These are phyloP conservation scores for Thalassiosira hispida DNA, from an alignment of 352 stramenopile species.

Conservation along the genomic window DNA sequence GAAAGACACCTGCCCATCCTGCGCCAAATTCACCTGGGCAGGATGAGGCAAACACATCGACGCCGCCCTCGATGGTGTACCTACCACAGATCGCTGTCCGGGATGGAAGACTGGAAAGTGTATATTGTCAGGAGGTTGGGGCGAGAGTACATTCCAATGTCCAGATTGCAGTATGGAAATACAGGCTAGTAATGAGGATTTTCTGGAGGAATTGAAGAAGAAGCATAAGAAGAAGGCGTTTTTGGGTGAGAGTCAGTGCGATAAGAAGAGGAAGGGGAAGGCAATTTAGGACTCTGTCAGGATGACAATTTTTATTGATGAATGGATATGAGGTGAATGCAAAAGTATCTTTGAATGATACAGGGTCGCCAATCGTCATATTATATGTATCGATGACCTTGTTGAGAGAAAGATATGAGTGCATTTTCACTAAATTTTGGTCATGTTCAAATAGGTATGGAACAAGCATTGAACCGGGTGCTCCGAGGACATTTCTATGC, in stretches of 20 bases:
- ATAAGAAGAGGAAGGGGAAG: slow-evolving; percentile 6
- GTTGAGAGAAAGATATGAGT: slow-evolving; percentile 1
- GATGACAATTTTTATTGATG: too few relatives aligned
- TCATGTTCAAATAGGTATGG: too few relatives aligned
- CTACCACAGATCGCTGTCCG: slow-evolving; percentile 50
- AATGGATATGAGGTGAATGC: slow-evolving; percentile 1
- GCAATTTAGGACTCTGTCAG: neutral
- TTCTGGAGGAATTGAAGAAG: slow-evolving; percentile 7
- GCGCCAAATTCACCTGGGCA: slow-evolving; percentile 57
- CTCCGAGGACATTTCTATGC: too few relatives aligned
- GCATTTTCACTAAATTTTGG: too few relatives aligned
- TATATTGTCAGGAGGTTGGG: neutral
- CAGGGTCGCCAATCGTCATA: neutral
- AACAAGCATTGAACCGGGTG: too few relatives aligned
- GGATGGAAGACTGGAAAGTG: slow-evolving; percentile 62
- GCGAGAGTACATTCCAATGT: slow-evolving; percentile 6
- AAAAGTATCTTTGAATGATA: slow-evolving; percentile 1
- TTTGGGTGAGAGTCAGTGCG: slow-evolving; percentile 15
- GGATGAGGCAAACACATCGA: slow-evolving; percentile 71
- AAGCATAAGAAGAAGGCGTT: slow-evolving; percentile 14
- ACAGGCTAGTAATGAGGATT: slow-evolving; percentile 12
- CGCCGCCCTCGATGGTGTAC: slow-evolving; percentile 49
- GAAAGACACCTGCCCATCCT: slow-evolving; percentile 48
- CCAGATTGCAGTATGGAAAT: slow-evolving; percentile 35
- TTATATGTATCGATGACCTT: neutral